Evolutionary conservation across 1,139 yeast species (phyloP), one percentile per base, ranked within the genome.

Genomic region (Lodderomyces margitis): DNA sequence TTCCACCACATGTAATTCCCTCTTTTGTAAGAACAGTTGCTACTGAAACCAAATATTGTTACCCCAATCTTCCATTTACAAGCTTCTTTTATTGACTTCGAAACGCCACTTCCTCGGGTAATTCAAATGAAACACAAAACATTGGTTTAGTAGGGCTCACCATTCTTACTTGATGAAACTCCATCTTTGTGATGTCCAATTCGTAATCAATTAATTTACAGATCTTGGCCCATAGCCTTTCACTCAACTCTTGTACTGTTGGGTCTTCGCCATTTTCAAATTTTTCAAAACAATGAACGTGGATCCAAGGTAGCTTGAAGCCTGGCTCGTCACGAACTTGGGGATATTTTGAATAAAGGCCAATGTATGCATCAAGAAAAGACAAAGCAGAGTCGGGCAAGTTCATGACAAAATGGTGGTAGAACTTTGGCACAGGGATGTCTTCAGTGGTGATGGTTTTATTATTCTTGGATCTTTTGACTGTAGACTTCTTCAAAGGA

Each of bases 91-190:
- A 15, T 17, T 21, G 14, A 32, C 51, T 53, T 47, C 53, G 62
- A 48, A 81, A 83, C 2, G 96, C 96, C 25, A 91, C 88, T 46
- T 78, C 83, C 46, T 71, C 72, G 0, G 98, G 98, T 34, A 92
- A 70, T 52, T 64, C 63, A 63, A 91, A 89, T 8, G 91, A 71
- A 4, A 87, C 87, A 61, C 98, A 89, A 59, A 80, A 91, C 98
- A 92, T 92, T 25, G 92, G 92, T 59, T 92, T 94, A 2, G 97
- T 88, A 2, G 98, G 98, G 0, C 98, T 92, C 11, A 94, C 98
- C 58, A 82, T 83, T 56, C 98, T 78, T 11, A 94, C 98, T 50
- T 84, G 68, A 57, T 91, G 98, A 62, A 89, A 85, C 1, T 64
- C 57, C 34, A 86, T 66, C 0, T 64, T 56, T 5, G 69, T 70